phyloP scores from a whole-genome alignment of 108 stramenopile species.

The Chaetoceros tenuissimus region DNA sequence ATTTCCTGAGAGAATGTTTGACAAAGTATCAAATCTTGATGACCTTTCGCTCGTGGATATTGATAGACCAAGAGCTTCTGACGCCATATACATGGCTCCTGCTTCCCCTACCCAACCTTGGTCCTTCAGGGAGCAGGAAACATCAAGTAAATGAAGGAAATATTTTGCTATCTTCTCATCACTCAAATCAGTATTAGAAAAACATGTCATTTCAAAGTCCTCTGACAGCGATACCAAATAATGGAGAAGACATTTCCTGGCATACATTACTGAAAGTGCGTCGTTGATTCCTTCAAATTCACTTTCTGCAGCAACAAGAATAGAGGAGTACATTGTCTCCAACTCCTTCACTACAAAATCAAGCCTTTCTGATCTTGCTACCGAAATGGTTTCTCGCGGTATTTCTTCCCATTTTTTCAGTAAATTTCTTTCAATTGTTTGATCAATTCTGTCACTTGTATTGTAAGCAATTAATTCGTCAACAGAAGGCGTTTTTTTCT shows the following conservation, averaged over 20 bases:
- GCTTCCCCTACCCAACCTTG: conserved; percentile 83
- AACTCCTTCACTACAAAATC: neutral
- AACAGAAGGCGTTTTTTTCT: conserved; percentile 8
- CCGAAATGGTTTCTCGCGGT: neutral
- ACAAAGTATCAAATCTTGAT: too few species aligned
- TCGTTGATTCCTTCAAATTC: neutral
- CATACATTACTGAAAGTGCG: conserved; percentile 35
- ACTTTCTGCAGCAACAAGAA: neutral
- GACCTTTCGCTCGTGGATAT: conserved; percentile 68
- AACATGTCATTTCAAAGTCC: conserved; percentile 35
- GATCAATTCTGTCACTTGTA: neutral
- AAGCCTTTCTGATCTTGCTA: neutral
- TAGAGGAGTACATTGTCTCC: neutral
- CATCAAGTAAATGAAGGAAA: conserved; percentile 55
- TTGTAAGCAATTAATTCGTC: conserved; percentile 2
- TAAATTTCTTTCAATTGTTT: neutral
- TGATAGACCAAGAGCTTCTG: conserved; percentile 81
- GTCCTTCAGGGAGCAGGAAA: conserved; percentile 40
- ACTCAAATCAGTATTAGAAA: conserved; percentile 13
- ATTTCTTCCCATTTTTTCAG: neutral
- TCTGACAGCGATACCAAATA: conserved; percentile 31
- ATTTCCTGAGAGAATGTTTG: too few species aligned
- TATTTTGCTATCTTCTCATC: conserved; percentile 17
- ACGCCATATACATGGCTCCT: conserved; percentile 82
- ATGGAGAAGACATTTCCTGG: conserved; percentile 63